Conservation (phyloP, 768 basidiomycete genomes). For the Hortiboletus campestris region DNA sequence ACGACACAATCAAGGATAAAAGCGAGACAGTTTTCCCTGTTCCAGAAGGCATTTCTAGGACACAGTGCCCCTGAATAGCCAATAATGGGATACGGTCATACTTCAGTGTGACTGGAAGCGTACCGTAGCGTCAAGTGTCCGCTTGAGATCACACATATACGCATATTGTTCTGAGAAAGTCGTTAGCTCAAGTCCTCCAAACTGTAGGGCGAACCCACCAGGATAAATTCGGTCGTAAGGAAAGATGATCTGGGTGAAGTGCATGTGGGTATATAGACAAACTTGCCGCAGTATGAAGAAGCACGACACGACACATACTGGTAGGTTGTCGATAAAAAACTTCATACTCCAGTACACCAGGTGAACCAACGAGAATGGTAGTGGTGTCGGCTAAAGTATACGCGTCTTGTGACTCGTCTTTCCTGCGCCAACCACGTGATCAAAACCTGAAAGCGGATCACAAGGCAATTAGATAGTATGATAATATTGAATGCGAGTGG, state of each 20-base stretch:
- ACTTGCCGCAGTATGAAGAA: neutral
- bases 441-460: too few species aligned
- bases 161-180: constrained; percentile 84
- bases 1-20: constrained; percentile 93
- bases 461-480: too few species aligned
- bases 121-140: constrained; percentile 93
- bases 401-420: too few species aligned
- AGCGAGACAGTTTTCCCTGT: constrained; percentile 99
- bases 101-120: constrained; percentile 12
- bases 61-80: constrained; percentile 83
- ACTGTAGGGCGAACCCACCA: constrained; percentile 46
- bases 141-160: constrained; percentile 98
- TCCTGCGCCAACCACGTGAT: too few species aligned
- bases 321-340: constrained; percentile 79
- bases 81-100: neutral
- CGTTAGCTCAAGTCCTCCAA: constrained; percentile 5
- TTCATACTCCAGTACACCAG: constrained; percentile 49
- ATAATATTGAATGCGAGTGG: too few species aligned
- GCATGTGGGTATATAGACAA: neutral
- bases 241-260: constrained; percentile 66
- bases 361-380: neutral
- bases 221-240: constrained; percentile 96
- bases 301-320: constrained; percentile 44
- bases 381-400: neutral
- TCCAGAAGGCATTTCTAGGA: constrained; percentile 99